These are phyloP conservation scores for Kappamyces sp. DNA, from an alignment of 192 early-diverging fungal genomes.

Conservation along the genomic window DNA sequence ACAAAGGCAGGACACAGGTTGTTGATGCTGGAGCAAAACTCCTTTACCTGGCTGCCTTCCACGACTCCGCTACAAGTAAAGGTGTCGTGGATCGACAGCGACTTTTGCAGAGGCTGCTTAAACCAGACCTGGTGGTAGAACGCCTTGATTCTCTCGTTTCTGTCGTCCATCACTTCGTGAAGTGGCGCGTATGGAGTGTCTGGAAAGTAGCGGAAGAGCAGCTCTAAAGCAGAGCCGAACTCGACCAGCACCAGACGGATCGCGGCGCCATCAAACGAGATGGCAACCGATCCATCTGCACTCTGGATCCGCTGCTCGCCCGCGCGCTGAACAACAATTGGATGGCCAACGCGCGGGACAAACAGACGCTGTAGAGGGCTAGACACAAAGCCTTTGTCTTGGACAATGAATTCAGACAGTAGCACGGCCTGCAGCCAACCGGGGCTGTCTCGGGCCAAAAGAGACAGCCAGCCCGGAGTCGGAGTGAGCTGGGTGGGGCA, in stretches of 20 bases:
- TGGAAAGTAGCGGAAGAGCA: conserved; percentile 77
- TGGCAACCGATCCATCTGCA: conserved; percentile 25
- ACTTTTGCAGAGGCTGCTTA: conserved; percentile 38
- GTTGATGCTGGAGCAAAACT: conserved; percentile 71
- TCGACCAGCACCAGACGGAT: conserved; percentile 61
- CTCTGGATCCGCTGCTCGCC: not conserved
- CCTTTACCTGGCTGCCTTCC: conserved; percentile 54
- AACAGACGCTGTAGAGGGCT: conserved; percentile 43
- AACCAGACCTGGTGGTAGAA: conserved; percentile 85
- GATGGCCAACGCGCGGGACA: conserved; percentile 37
- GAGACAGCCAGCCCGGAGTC: too few species aligned
- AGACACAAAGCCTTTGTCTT: conserved; percentile 46
- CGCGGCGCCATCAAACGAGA: conserved; percentile 32
- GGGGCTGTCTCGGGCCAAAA: conserved; percentile 26
- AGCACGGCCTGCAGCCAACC: conserved; percentile 84
- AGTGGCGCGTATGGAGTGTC: conserved; percentile 73
- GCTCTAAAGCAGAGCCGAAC: conserved; percentile 67
- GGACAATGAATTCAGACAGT: conserved; percentile 68
- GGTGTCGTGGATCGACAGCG: conserved; percentile 55
- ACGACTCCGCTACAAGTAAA: conserved; percentile 64
- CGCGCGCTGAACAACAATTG: conserved; percentile 39
- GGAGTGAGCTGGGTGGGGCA: too few species aligned
- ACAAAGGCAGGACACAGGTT: conserved; percentile 58
- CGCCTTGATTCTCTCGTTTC: conserved; percentile 75
- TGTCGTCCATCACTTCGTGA: conserved; percentile 80